These are phyloP conservation scores for Dittrichia graveolens DNA, from an alignment of 129 eudicot genomes.

Conservation along the genomic window DNA sequence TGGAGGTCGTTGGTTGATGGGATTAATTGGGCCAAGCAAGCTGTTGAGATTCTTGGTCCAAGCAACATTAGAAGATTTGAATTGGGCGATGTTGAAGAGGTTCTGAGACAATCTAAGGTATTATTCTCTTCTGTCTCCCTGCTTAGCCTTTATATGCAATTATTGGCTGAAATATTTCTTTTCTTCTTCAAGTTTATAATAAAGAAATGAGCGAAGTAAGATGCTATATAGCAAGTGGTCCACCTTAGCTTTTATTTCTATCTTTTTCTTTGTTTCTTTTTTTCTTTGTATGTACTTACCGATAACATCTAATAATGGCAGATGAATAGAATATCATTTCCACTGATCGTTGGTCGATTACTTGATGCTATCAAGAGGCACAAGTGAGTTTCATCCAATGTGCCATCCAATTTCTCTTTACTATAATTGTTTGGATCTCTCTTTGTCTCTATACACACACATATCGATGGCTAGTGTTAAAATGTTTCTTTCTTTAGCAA, in stretches of 20 bases:
- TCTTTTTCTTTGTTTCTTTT: neutral
- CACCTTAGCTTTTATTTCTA: neutral
- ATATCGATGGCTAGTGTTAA: neutral
- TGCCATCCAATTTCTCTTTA: conserved; percentile 23
- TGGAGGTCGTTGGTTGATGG: conserved; percentile 54
- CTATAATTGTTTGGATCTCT: conserved; percentile 11
- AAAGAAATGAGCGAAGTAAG: conserved; percentile 12
- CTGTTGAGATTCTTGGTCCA: conserved; percentile 58
- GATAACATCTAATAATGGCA: conserved; percentile 39
- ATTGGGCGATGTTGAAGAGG: conserved; percentile 64
- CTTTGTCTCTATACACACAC: neutral
- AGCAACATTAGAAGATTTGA: conserved; percentile 39
- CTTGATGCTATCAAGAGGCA: conserved; percentile 62
- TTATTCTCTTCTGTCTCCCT: conserved; percentile 5
- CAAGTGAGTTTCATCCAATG: conserved; percentile 60
- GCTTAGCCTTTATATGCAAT: neutral
- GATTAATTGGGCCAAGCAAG: conserved; percentile 69
- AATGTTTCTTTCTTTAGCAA: neutral
- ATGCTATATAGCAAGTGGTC: neutral
- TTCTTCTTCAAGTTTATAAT: neutral
- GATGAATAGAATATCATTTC: conserved; percentile 53
- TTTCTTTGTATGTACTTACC: neutral
- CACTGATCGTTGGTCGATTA: conserved; percentile 50
- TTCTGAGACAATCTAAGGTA: conserved; percentile 64
- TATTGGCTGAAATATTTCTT: conserved; percentile 7